Percentiles rank a stretch among this genome's conserved stretches.
phyloP scores from a whole-genome alignment of 306 rosid genomes.

The Arachis stenosperma region DNA sequence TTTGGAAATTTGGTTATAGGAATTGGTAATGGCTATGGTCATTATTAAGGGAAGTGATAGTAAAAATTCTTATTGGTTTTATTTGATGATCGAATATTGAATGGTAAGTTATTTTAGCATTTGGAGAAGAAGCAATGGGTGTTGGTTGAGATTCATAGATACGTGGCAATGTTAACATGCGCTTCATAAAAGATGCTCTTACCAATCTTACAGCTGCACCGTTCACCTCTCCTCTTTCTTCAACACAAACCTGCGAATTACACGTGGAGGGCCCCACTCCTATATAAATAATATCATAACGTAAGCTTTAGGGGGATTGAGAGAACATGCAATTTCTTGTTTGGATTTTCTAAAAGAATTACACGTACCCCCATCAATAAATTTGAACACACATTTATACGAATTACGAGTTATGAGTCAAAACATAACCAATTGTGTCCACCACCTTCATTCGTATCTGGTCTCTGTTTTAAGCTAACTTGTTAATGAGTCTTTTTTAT shows the following conservation, averaged over 20 bases:
- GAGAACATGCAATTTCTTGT: too few relatives aligned
- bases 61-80: not conserved
- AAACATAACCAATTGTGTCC: too few relatives aligned
- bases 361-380: too few relatives aligned
- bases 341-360: too few relatives aligned
- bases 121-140: not conserved
- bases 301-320: too few relatives aligned
- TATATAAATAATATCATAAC: not conserved
- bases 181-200: not conserved
- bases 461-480: too few relatives aligned
- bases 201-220: slow-evolving; percentile 1
- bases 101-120: slow-evolving; percentile 6
- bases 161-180: slow-evolving; percentile 21
- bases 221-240: not conserved
- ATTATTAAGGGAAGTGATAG: not conserved
- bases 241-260: not conserved
- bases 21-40: not conserved
- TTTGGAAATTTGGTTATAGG: not conserved
- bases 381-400: too few relatives aligned
- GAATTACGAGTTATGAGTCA: too few relatives aligned
- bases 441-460: too few relatives aligned
- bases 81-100: not conserved
- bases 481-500: too few relatives aligned
- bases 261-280: not conserved
- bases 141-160: not conserved